Evolutionary conservation across 129 eudicot species (phyloP).

Genomic region (Daucus carota): DNA sequence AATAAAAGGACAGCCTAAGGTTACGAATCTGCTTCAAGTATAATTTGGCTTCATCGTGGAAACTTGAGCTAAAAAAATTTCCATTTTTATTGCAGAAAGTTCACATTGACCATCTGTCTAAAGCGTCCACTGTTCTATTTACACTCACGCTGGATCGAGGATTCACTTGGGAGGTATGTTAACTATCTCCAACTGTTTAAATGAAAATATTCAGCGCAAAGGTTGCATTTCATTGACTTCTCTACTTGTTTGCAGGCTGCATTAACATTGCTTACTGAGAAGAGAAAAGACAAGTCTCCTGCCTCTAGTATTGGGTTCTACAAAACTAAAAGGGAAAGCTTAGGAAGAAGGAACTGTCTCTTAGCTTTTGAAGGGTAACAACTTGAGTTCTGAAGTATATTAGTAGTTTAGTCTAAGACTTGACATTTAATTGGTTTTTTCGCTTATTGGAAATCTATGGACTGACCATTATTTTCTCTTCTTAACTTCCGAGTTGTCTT

Average conservation of each 20-base stretch:
- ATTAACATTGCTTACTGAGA: constrained; percentile 64
- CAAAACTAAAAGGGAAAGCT: constrained; percentile 90
- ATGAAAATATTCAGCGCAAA: background rate
- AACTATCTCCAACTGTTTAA: background rate
- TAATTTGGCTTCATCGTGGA: constrained; percentile 1
- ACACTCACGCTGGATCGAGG: constrained; percentile 89
- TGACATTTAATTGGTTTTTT: background rate
- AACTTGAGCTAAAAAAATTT: background rate
- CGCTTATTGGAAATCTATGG: background rate
- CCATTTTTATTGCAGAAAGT: constrained; percentile 58
- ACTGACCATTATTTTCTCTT: background rate
- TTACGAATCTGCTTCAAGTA: constrained; percentile 19
- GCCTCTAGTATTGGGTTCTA: constrained; percentile 69
- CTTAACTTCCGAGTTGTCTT: constrained; percentile 20
- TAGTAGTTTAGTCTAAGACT: background rate
- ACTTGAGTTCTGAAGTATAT: background rate
- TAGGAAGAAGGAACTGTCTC: constrained; percentile 79
- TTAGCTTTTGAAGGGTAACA: constrained; percentile 84
- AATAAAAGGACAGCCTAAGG: constrained; percentile 82
- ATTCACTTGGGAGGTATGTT: constrained; percentile 79
- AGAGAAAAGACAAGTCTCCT: constrained; percentile 55
- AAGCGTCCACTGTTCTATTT: constrained; percentile 79
- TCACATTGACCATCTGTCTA: constrained; percentile 75
- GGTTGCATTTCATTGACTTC: constrained; percentile 9
- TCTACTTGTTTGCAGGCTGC: constrained; percentile 49